These are phyloP conservation scores for Dothidotthia symphoricarpi DNA, from an alignment of 2,329 filamentous ascomycete genomes.

Conservation along the genomic window DNA sequence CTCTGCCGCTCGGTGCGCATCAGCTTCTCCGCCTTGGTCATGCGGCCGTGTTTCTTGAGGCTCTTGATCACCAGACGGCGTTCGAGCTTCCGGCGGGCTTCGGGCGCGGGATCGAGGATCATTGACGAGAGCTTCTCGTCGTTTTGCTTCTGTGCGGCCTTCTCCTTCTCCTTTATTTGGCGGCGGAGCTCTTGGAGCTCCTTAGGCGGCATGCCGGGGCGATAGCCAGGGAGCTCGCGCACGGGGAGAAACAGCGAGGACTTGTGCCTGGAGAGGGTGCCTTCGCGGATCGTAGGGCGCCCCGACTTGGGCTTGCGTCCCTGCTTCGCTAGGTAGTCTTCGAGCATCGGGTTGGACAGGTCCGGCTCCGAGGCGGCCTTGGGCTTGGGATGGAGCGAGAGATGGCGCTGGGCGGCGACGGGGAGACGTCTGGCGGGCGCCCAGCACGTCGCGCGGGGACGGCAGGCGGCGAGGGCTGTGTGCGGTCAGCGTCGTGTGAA, in stretches of 20 bases:
- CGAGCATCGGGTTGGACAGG: conserved; percentile 59
- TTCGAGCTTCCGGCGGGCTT: conserved; percentile 71
- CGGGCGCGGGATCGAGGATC: conserved; percentile 70
- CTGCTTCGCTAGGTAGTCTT: conserved; percentile 50
- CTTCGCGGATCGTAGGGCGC: conserved; percentile 14
- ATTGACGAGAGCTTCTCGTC: conserved; percentile 57
- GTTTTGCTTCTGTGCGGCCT: conserved; percentile 10
- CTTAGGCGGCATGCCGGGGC: conserved; percentile 13
- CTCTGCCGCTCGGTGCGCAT: conserved; percentile 62
- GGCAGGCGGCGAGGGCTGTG: conserved; percentile 25
- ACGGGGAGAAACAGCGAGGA: conserved; percentile 28
- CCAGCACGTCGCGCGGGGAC: conserved; percentile 19
- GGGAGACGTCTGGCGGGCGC: conserved; percentile 8
- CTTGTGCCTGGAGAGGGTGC: conserved; percentile 15
- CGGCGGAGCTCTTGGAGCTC: conserved; percentile 17
- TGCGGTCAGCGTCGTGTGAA: conserved; percentile 7
- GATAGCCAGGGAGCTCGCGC: conserved; percentile 27
- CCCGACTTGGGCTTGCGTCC: conserved; percentile 1
- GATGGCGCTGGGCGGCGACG: conserved; percentile 18
- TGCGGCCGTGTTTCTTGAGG: conserved; percentile 65
- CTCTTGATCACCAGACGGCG: conserved; percentile 79
- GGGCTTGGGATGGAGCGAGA: conserved; percentile 12
- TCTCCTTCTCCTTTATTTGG: conserved; percentile 8
- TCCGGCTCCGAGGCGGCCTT: conserved; percentile 11
- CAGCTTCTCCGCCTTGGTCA: conserved; percentile 66